These are phyloP conservation scores for Mycena kentingensis DNA, from an alignment of 768 basidiomycete species.

Conservation along the genomic window DNA sequence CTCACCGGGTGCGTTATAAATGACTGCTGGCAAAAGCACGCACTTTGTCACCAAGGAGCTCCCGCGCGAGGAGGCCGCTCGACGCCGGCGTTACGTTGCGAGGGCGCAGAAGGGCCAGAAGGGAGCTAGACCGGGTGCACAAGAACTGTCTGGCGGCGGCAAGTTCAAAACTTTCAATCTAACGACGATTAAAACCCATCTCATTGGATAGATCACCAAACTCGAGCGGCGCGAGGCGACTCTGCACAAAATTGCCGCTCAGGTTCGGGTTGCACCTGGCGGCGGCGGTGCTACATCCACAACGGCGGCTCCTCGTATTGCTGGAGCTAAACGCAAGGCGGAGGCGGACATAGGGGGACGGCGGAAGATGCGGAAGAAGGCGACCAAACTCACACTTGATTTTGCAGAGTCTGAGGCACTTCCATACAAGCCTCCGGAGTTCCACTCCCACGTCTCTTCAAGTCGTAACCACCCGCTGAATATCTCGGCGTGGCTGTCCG, in stretches of 20 bases:
- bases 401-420: neutral
- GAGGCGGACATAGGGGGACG: neutral
- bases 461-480: neutral
- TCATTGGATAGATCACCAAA: slow-evolving; percentile 15
- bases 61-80: neutral
- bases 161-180: slow-evolving; percentile 20
- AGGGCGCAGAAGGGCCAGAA: slow-evolving; percentile 1
- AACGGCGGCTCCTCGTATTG: neutral
- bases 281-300: neutral
- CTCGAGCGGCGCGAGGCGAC: slow-evolving; percentile 11
- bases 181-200: slow-evolving; percentile 27
- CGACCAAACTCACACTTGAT: neutral
- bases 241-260: slow-evolving; percentile 12
- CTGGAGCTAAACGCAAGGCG: neutral
- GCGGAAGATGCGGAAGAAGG: neutral
- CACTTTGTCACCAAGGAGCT: slow-evolving; percentile 2
- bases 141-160: neutral
- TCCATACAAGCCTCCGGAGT: neutral
- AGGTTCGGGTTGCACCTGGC: too few relatives aligned
- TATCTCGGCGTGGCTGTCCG: neutral
- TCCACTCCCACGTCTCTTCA: neutral
- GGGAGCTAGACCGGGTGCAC: neutral
- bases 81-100: neutral
- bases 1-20: too few relatives aligned
- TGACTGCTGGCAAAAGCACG: too few relatives aligned